These are phyloP conservation scores for Fusarium keratoplasticum DNA, from an alignment of 2,329 filamentous ascomycete genomes.

Conservation along the genomic window DNA sequence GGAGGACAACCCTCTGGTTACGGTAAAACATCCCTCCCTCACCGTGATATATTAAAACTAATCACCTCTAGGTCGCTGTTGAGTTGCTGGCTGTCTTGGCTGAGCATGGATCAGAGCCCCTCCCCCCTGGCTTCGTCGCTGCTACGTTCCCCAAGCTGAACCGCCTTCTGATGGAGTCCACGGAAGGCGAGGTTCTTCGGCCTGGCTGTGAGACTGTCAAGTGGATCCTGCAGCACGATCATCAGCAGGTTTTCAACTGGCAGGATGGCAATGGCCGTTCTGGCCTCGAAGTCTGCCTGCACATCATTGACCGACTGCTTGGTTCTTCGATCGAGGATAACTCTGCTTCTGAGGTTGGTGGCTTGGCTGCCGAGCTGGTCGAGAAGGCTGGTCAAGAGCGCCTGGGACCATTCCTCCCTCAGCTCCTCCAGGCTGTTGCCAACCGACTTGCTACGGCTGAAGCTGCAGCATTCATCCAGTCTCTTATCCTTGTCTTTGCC, in stretches of 20 bases:
- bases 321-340: conserved; percentile 89
- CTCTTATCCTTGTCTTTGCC: conserved; percentile 93
- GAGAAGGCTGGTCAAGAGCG: conserved; percentile 94
- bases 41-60: conserved; percentile 25
- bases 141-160: conserved; percentile 89
- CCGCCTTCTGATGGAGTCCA: conserved; percentile 81
- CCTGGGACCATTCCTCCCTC: conserved; percentile 88
- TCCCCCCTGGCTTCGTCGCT: conserved; percentile 87
- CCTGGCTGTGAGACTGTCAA: conserved; percentile 88
- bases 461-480: conserved; percentile 92
- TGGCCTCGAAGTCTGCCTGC: conserved; percentile 87
- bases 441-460: conserved; percentile 84
- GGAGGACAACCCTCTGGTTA: conserved; percentile 85
- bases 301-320: conserved; percentile 92
- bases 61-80: conserved; percentile 72
- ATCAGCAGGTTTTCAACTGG: conserved; percentile 90
- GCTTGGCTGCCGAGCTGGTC: conserved; percentile 91
- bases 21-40: conserved; percentile 57
- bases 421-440: conserved; percentile 90
- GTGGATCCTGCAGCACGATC: conserved; percentile 89
- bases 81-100: conserved; percentile 86
- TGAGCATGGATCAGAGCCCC: conserved; percentile 84
- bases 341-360: conserved; percentile 94
- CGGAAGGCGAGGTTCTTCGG: conserved; percentile 89
- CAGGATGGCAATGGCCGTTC: conserved; percentile 82